Conservation (phyloP, 805 yeast genomes). For the Ogataea allantospora region DNA sequence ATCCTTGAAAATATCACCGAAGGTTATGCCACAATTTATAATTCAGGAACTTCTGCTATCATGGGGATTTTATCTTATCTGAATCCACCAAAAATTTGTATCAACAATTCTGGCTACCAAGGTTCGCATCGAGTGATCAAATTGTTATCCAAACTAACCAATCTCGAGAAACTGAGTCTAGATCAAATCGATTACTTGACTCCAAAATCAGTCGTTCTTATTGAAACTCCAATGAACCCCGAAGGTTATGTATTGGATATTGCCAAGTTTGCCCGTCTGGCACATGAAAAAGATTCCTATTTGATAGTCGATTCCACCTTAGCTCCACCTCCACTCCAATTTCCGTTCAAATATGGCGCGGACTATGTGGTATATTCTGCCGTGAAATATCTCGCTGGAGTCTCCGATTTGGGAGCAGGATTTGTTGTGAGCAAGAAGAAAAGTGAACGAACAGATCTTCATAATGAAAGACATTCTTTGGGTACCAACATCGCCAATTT, state of each 20-base stretch:
- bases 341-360: slow-evolving; percentile 51
- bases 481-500: slow-evolving; percentile 54
- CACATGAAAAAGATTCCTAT: slow-evolving; percentile 43
- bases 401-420: slow-evolving; percentile 54
- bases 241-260: slow-evolving; percentile 45
- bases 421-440: slow-evolving; percentile 42
- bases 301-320: slow-evolving; percentile 53
- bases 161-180: slow-evolving; percentile 38
- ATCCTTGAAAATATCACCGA: slow-evolving; percentile 45
- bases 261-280: slow-evolving; percentile 40
- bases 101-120: slow-evolving; percentile 48
- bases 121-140: slow-evolving; percentile 51
- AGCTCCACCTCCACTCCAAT: slow-evolving; percentile 56
- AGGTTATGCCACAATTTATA: slow-evolving; percentile 46
- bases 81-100: slow-evolving; percentile 44
- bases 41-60: slow-evolving; percentile 52
- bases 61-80: slow-evolving; percentile 46
- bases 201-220: slow-evolving; percentile 44
- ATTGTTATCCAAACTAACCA: slow-evolving; percentile 42
- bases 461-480: slow-evolving; percentile 41
- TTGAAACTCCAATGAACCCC: slow-evolving; percentile 58
- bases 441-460: slow-evolving; percentile 34
- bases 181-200: slow-evolving; percentile 34
- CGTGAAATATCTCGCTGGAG: slow-evolving; percentile 56
- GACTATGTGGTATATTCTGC: slow-evolving; percentile 55